These are phyloP conservation scores for Bonia amplexicaulis DNA, from an alignment of 176 grass and related monocot species.

Conservation along the genomic window DNA sequence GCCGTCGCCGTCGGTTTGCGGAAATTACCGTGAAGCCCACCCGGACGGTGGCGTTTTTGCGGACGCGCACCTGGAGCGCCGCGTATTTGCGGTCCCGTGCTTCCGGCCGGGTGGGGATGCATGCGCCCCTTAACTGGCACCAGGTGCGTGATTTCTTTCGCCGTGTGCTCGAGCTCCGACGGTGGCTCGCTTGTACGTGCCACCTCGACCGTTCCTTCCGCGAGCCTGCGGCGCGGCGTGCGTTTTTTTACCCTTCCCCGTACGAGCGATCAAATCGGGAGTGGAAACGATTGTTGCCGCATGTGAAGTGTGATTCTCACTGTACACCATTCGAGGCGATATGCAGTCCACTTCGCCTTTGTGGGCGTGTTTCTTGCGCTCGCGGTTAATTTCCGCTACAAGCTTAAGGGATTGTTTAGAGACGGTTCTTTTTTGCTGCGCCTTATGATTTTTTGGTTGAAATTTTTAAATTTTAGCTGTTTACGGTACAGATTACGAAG, in stretches of 20 bases:
- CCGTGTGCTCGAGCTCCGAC: too few species aligned
- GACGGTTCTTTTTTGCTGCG: too few species aligned
- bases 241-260: too few species aligned
- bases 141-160: neutral
- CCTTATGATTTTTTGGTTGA: too few species aligned
- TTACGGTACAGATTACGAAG: too few species aligned
- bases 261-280: neutral
- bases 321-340: neutral
- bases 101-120: neutral
- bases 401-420: too few species aligned
- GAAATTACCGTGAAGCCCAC: neutral
- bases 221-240: too few species aligned
- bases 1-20: conserved; percentile 23
- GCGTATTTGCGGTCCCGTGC: neutral
- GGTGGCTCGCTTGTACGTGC: too few species aligned
- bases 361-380: too few species aligned
- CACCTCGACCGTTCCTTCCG: too few species aligned
- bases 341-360: neutral
- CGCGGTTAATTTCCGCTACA: too few species aligned
- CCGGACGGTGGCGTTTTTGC: neutral
- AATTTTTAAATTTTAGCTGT: too few species aligned
- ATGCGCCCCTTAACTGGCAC: neutral
- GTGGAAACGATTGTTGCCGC: neutral
- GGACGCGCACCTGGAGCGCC: neutral
- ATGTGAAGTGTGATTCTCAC: neutral